phyloP scores from a whole-genome alignment of 768 basidiomycete genomes.

The Termitomyces sp. region DNA sequence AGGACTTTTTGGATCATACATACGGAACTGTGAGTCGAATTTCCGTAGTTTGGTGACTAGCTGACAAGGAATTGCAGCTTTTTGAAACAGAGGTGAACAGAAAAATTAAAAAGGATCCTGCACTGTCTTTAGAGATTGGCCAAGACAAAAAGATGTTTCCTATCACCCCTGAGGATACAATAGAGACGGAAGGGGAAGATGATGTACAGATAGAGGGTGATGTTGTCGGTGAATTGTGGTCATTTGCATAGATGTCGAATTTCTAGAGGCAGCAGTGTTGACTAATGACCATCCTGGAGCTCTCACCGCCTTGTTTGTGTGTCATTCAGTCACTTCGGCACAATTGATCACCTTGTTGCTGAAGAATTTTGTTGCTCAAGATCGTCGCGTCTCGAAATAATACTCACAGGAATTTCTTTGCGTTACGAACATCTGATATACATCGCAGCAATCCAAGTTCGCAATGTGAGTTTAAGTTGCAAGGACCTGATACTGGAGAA shows the following conservation, averaged over 20 bases:
- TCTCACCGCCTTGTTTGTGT: background rate
- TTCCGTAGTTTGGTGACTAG: background rate
- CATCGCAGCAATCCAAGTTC: background rate
- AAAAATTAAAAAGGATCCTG: conserved; percentile 75
- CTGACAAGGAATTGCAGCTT: conserved; percentile 41
- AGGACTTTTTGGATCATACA: conserved; percentile 95
- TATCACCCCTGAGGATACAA: background rate
- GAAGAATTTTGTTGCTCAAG: no score
- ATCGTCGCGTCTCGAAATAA: no score
- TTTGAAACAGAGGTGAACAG: conserved; percentile 80
- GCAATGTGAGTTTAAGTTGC: background rate
- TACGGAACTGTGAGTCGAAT: conserved; percentile 62
- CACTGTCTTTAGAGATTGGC: conserved; percentile 40
- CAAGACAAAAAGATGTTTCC: conserved; percentile 8
- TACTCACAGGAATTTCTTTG: no score
- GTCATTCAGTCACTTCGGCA: no score
- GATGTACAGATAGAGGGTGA: conserved; percentile 3
- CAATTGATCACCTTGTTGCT: no score
- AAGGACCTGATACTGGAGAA: background rate
- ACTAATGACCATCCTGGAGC: background rate
- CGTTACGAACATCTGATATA: background rate
- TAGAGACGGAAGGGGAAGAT: background rate
- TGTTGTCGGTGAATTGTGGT: conserved; percentile 6
- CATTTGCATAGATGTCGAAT: background rate
- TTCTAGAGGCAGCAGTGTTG: background rate